phyloP scores from a whole-genome alignment of 2,329 filamentous ascomycete species.

The Neoarthrinium moseri region DNA sequence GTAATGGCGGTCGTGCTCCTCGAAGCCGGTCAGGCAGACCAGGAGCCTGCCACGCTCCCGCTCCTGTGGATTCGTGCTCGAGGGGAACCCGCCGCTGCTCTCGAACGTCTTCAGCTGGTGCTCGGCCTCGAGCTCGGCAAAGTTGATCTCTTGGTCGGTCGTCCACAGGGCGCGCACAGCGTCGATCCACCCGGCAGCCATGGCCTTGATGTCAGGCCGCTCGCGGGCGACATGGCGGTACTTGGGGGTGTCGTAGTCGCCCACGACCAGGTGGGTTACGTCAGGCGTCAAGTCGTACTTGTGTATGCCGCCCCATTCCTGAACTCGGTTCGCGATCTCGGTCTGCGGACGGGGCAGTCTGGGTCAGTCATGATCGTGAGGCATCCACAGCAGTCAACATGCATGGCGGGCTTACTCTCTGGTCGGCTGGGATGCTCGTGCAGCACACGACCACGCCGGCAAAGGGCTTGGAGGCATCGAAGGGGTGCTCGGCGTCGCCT shows the following conservation, averaged over 20 bases:
- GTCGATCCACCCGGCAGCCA: conserved; percentile 82
- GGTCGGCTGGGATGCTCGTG: conserved; percentile 78
- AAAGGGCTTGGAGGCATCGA: conserved; percentile 64
- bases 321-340: conserved; percentile 61
- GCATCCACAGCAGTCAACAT: conserved; percentile 7
- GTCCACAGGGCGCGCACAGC: conserved; percentile 80
- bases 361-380: not conserved
- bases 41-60: conserved; percentile 40
- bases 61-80: conserved; percentile 21
- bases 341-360: conserved; percentile 30
- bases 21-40: conserved; percentile 58
- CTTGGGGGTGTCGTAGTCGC: conserved; percentile 85
- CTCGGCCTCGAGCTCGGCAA: conserved; percentile 65
- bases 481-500: conserved; percentile 10
- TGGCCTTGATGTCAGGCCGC: conserved; percentile 79
- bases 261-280: conserved; percentile 91
- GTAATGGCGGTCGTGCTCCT: conserved; percentile 32
- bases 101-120: conserved; percentile 66
- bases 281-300: conserved; percentile 91
- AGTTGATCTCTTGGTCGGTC: conserved; percentile 71
- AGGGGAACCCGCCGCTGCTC: conserved; percentile 42
- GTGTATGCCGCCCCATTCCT: conserved; percentile 82
- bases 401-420: conserved; percentile 59
- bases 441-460: conserved; percentile 79
- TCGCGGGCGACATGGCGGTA: conserved; percentile 94